Evolutionary conservation across 2,329 filamentous ascomycete genomes (phyloP).

Genomic region (Apiospora arundinis): DNA sequence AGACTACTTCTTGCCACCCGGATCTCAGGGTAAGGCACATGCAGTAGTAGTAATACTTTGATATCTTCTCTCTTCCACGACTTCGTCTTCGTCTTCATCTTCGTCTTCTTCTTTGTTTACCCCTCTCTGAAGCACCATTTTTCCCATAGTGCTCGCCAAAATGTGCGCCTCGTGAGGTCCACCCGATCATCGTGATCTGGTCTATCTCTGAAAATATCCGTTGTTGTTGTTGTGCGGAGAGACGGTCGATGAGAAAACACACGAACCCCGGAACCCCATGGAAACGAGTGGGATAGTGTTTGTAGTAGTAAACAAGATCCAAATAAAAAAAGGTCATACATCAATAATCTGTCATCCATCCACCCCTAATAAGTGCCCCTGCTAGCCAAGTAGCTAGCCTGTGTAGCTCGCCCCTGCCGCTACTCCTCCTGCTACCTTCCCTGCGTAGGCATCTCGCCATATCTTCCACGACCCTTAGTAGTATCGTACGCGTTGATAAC

Average conservation of each 20-base stretch:
- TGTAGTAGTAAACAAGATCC: background rate
- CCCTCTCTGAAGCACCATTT: background rate
- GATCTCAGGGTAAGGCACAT: background rate
- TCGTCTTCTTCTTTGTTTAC: background rate
- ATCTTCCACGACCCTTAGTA: conserved; percentile 86
- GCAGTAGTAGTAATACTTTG: background rate
- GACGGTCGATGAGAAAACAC: background rate
- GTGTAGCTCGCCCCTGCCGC: background rate
- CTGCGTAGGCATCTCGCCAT: conserved; percentile 83
- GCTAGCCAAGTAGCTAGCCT: background rate
- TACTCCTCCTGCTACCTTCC: background rate
- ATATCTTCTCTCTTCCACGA: background rate
- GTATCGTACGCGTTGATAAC: conserved; percentile 98
- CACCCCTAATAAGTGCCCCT: background rate
- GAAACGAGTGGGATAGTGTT: background rate
- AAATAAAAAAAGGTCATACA: conserved; percentile 14
- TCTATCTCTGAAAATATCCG: background rate
- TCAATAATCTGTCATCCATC: conserved; percentile 12
- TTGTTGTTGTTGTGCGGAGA: background rate
- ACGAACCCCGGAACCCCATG: background rate
- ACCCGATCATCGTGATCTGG: background rate
- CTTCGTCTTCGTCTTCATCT: background rate
- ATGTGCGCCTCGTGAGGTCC: background rate
- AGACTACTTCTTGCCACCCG: background rate
- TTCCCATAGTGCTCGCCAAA: background rate